Conservation (phyloP, 192 early-diverging fungal species). For the Chytriomyces confervae region DNA sequence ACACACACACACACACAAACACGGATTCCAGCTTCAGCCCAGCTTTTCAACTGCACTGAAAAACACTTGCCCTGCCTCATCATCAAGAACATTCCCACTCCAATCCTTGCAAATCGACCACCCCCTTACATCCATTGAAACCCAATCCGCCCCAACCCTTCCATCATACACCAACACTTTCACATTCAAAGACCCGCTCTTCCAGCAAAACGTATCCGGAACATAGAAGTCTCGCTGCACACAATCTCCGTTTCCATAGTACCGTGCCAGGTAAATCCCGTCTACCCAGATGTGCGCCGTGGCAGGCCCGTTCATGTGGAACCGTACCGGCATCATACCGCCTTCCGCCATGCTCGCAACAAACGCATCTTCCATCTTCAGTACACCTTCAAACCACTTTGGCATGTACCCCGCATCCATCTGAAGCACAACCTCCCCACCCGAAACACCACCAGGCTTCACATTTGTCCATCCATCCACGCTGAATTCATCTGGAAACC, state of each 20-base stretch:
- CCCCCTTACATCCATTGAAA: constrained; percentile 28
- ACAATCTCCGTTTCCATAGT: constrained; percentile 70
- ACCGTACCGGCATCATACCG: constrained; percentile 62
- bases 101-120: constrained; percentile 39
- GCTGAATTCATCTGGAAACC: constrained; percentile 73
- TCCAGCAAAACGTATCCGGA: constrained; percentile 26
- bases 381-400: constrained; percentile 51
- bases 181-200: constrained; percentile 1
- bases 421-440: not conserved
- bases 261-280: constrained; percentile 69
- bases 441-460: not conserved
- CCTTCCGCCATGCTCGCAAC: not conserved
- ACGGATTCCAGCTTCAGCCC: too few species aligned
- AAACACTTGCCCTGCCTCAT: constrained; percentile 1
- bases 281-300: constrained; percentile 75
- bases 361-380: constrained; percentile 1
- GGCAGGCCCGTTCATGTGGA: constrained; percentile 69
- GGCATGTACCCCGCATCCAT: constrained; percentile 8
- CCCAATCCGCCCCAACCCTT: constrained; percentile 25
- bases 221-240: constrained; percentile 75
- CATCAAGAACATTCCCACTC: constrained; percentile 35
- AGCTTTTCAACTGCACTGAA: not conserved
- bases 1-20: not conserved
- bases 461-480: constrained; percentile 31
- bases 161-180: constrained; percentile 35